Evolutionary conservation across 331 rosid genomes (phyloP), one percentile per base, ranked within the genome.

Genomic region (Quercus lobata): DNA sequence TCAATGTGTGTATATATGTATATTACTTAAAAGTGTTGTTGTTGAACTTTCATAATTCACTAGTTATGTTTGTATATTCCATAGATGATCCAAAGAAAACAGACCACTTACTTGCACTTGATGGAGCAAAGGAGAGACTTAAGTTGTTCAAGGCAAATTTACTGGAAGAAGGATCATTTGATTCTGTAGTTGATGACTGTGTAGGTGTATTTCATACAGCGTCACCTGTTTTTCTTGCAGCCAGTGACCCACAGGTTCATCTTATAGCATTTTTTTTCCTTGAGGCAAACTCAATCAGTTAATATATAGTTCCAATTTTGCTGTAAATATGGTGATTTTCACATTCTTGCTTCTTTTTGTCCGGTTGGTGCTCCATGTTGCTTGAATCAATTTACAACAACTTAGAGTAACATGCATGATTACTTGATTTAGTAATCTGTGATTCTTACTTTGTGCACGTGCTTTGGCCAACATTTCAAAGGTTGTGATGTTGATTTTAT

Each of bases 81-180:
- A 27, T 25, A 77, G 63, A 34, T 70, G 49, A 78, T 57, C 57
- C 35, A 16, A 49, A 41, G 54, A 72, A 71, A 49, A 61, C 25
- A 1, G 86, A 88, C 0, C 92, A 88, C 70, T 80, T 88, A 53
- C 78, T 87, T 62, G 53, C 79, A 8, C 86, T 88, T 18, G 90
- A 86, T 35, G 92, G 94, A 68, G 94, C 87, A 21, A 80, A 73
- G 19, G 74, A 80, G 35, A 80, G 78, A 57, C 83, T 79, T 62
- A 57, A 72, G 25, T 53, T 79, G 71, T 79, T 79, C 57, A 49
- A 87, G 57, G 91, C 89, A 49, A 73, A 85, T 69, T 84, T 89
- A 29, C 2, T 78, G 0, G 89, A 84, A 1, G 92, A 87, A 34
- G 88, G 92, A 22, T 86, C 86, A 2, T 87, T 89, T 74, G 87